phyloP scores from a whole-genome alignment of 2,329 filamentous ascomycete genomes.

The Cladosporium phlei region DNA sequence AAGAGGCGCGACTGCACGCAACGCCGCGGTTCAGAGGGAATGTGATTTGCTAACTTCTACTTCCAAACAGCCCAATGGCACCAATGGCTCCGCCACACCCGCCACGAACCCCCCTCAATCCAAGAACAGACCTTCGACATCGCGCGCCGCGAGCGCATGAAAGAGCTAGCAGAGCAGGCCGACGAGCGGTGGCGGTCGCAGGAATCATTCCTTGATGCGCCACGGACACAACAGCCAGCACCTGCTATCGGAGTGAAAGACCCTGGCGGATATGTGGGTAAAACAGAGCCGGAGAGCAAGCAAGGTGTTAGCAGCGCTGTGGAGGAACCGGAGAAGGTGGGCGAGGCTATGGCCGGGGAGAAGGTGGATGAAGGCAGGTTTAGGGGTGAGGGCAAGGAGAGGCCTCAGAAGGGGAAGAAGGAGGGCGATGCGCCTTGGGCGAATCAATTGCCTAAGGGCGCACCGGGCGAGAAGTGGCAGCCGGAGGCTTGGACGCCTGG shows the following conservation, averaged over 20 bases:
- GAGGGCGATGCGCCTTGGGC: conserved; percentile 35
- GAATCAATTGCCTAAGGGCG: conserved; percentile 32
- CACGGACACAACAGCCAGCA: conserved; percentile 45
- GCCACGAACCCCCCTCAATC: conserved; percentile 51
- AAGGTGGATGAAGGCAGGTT: conserved; percentile 31
- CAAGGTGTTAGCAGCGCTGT: conserved; percentile 31
- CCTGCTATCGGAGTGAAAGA: conserved; percentile 43
- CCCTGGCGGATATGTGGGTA: conserved; percentile 34
- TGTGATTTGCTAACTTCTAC: neutral
- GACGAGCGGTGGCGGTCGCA: conserved; percentile 59
- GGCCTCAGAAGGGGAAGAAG: conserved; percentile 14
- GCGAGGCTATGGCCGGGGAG: conserved; percentile 25
- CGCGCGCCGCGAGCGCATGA: conserved; percentile 53
- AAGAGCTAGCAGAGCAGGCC: conserved; percentile 54
- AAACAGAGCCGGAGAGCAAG: conserved; percentile 28
- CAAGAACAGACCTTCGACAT: conserved; percentile 57
- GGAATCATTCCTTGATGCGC: conserved; percentile 55
- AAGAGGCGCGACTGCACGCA: neutral
- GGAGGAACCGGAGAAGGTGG: conserved; percentile 30
- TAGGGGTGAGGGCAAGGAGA: conserved; percentile 19
- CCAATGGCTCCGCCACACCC: conserved; percentile 63
- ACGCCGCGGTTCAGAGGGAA: no score
- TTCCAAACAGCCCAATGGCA: conserved; percentile 58
- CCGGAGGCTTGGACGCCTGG: conserved; percentile 43
- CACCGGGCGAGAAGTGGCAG: conserved; percentile 44